Conservation (phyloP, 495 filamentous ascomycete species). For the Trichoderma gamsii region DNA sequence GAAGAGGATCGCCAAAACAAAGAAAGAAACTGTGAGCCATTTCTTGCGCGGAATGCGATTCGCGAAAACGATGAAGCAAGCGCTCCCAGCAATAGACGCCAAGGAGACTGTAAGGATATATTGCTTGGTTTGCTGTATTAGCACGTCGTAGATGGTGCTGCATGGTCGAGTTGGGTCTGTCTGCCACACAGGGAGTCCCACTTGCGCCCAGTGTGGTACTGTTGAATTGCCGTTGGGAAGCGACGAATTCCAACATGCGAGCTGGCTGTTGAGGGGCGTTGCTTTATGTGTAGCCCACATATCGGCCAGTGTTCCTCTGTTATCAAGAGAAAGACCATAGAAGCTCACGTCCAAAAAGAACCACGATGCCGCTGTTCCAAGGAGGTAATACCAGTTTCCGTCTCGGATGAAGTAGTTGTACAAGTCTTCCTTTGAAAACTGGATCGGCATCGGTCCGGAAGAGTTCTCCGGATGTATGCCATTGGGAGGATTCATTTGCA, state of each 20-base stretch:
- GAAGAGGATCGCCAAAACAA: conserved; percentile 67
- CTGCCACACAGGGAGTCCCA: conserved; percentile 29
- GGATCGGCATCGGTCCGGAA: conserved; percentile 22
- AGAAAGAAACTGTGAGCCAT: conserved; percentile 54
- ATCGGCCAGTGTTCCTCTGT: conserved; percentile 30
- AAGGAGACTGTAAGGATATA: conserved; percentile 60
- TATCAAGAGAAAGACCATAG: conserved; percentile 33
- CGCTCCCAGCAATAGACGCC: conserved; percentile 54
- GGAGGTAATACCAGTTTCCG: conserved; percentile 33
- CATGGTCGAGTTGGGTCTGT: conserved; percentile 32
- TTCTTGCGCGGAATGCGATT: conserved; percentile 56
- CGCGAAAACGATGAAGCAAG: conserved; percentile 36
- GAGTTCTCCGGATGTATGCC: conserved; percentile 20
- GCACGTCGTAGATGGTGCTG: conserved; percentile 55
- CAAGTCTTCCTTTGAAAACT: conserved; percentile 29
- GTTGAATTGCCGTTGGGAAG: conserved; percentile 33
- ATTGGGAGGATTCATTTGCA: conserved; percentile 59
- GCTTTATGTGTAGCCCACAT: conserved; percentile 27
- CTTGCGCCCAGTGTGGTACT: conserved; percentile 23
- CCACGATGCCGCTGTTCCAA: conserved; percentile 33
- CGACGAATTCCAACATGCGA: conserved; percentile 52
- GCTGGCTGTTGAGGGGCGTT: conserved; percentile 18
- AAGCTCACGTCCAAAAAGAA: conserved; percentile 36
- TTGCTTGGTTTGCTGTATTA: conserved; percentile 63
- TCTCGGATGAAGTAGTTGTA: conserved; percentile 29